Evolutionary conservation across 768 basidiomycete species (phyloP).

Genomic region (Lactifluus subvellereus): DNA sequence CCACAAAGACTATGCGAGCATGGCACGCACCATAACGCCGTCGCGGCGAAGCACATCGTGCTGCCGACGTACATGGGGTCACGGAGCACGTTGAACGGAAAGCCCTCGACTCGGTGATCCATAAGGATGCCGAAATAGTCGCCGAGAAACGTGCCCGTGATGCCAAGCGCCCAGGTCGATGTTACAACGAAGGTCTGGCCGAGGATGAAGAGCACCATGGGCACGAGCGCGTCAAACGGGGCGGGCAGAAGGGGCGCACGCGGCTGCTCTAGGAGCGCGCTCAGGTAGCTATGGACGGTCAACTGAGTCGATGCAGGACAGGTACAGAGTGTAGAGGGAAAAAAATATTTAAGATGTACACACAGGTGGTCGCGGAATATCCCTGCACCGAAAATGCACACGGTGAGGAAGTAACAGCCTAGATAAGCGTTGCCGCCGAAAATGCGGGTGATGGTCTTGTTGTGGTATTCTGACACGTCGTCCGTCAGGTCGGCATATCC

Average conservation of each 20-base stretch:
- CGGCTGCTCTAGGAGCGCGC: constrained; percentile 75
- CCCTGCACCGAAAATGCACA: constrained; percentile 80
- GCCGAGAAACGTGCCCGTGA: constrained; percentile 88
- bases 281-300: constrained; percentile 53
- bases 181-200: constrained; percentile 86
- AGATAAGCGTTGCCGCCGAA: constrained; percentile 66
- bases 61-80: constrained; percentile 98
- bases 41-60: constrained; percentile 82
- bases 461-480: constrained; percentile 54
- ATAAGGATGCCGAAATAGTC: constrained; percentile 85
- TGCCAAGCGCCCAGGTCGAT: constrained; percentile 84
- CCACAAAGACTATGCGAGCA: neutral
- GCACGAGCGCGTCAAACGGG: constrained; percentile 55
- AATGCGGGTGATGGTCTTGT: constrained; percentile 81
- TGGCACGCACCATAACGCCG: constrained; percentile 71
- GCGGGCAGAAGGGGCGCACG: constrained; percentile 55
- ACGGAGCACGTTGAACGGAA: constrained; percentile 89
- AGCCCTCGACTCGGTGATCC: constrained; percentile 88
- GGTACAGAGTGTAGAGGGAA: neutral
- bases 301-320: neutral
- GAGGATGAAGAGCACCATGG: constrained; percentile 51
- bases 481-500: constrained; percentile 30
- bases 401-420: constrained; percentile 85
- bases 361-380: constrained; percentile 82
- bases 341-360: constrained; percentile 31